Conservation (phyloP, 192 early-diverging fungal species). For the Mortierella alpina region DNA sequence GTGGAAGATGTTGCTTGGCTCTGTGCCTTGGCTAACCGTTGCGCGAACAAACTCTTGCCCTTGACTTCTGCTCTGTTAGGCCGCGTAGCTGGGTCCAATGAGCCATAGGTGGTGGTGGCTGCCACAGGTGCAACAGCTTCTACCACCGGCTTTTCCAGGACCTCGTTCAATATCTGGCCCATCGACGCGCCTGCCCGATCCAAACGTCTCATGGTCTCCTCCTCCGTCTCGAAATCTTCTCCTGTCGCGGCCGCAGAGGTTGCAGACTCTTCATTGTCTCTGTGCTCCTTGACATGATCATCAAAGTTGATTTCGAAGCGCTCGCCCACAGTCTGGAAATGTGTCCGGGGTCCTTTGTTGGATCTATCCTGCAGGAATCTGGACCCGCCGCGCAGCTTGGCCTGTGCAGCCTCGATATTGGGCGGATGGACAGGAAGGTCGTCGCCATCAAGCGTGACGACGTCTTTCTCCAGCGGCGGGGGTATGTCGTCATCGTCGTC, state of each 20-base stretch:
- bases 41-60: constrained; percentile 48
- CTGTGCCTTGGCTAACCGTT: constrained; percentile 36
- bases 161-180: constrained; percentile 49
- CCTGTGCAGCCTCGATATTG: constrained; percentile 6
- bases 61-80: constrained; percentile 22
- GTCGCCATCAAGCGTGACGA: constrained; percentile 23
- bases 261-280: constrained; percentile 3
- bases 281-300: not conserved
- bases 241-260: not conserved
- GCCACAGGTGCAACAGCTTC: constrained; percentile 30
- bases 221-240: constrained; percentile 30
- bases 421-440: constrained; percentile 12
- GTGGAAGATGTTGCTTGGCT: constrained; percentile 2
- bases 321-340: constrained; percentile 32
- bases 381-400: constrained; percentile 24
- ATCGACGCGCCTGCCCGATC: constrained; percentile 25
- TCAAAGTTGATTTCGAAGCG: constrained; percentile 44
- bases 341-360: constrained; percentile 45
- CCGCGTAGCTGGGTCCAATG: constrained; percentile 6
- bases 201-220: constrained; percentile 38
- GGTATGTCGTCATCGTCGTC: constrained; percentile 32
- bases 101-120: constrained; percentile 28
- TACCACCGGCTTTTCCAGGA: constrained; percentile 38
- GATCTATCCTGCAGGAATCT: constrained; percentile 44
- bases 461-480: constrained; percentile 39